A percentile compares a stretch with the other conserved stretches of the same genome.
phyloP scores from a whole-genome alignment of 495 filamentous ascomycete species.

The Podospora tetraspora region DNA sequence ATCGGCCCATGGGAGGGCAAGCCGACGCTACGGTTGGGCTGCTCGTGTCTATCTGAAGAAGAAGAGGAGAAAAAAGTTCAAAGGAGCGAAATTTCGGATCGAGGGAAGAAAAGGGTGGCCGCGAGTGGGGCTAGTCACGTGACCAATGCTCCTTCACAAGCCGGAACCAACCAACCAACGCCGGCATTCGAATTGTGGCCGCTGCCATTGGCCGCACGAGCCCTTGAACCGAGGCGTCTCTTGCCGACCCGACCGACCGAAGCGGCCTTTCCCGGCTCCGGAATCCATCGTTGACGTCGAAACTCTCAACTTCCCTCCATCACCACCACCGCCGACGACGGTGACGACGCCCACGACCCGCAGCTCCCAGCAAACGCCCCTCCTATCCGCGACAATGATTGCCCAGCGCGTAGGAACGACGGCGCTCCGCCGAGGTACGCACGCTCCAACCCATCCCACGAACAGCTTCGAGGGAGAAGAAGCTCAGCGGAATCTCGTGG shows the following conservation, averaged over 20 bases:
- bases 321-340: constrained; percentile 4
- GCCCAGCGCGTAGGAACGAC: constrained; percentile 33
- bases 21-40: constrained; percentile 35
- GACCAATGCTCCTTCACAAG: constrained; percentile 1
- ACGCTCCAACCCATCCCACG: background rate
- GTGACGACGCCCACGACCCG: background rate
- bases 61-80: constrained; percentile 29
- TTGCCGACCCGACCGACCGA: background rate
- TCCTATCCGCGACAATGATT: constrained; percentile 24
- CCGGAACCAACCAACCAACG: constrained; percentile 10
- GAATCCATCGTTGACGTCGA: constrained; percentile 17
- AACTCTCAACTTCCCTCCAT: constrained; percentile 3
- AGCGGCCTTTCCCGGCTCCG: constrained; percentile 17
- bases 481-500: background rate
- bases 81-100: constrained; percentile 18
- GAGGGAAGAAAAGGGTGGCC: background rate
- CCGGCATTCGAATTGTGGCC: constrained; percentile 24
- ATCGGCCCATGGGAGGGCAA: constrained; percentile 29
- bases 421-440: constrained; percentile 36
- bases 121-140: constrained; percentile 27
- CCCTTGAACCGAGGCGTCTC: constrained; percentile 27
- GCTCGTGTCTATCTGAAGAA: constrained; percentile 49
- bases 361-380: constrained; percentile 1
- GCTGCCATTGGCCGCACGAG: constrained; percentile 24
- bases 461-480: background rate